Base-by-base conservation (phyloP, 2,329 filamentous ascomycete species). In the Ceratocystis albifundus region DNA sequence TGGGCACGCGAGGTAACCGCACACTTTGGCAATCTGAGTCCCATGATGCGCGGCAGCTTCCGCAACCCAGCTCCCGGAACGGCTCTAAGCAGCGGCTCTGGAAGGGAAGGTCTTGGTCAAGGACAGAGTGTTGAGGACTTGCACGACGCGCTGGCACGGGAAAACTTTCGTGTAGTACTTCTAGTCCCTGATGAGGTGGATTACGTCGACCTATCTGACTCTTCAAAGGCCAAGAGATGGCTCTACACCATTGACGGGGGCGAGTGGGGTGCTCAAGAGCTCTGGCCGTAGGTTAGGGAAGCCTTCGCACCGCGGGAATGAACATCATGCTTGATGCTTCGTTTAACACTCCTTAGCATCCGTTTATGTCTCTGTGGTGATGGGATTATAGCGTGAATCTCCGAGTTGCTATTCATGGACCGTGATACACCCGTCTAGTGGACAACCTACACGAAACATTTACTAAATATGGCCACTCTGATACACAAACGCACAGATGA, bases 11-110 rank as follows among this genome's bases (percentile, higher is more conserved):
- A 96, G 76, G 75, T 96, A 46, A 91, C 89, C 63, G 89, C 84
- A 62, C 89, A 94, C 74, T 97, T 96, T 82, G 93, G 90, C 22
- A 96, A 96, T 74, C 76, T 94, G 71, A 87, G 84, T 70, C 93
- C 93, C 5, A 78, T 80, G 0, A 90, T 96, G 85, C 82, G 92
- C 74, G 88, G 88, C 8, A 82, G 83, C 7, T 92, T 91, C 74
- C 86, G 84, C 75, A 85, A 88, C 73, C 82, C 94, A 73, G 79
- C 82, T 4, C 87, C 88, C 0, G 89, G 89, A 0, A 78, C 79
- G 69, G 80, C 85, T 62, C 73, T 88, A 71, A 74, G 80, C 69
- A 48, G 62, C 4, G 59, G 66, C 50, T 36, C 72, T 79, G 73
- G 67, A 4, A 70, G 77, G 12, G 73, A 75, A 10, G 76, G 76